phyloP scores from a whole-genome alignment of 192 early-diverging fungal genomes.

The Paraglomus occultum region DNA sequence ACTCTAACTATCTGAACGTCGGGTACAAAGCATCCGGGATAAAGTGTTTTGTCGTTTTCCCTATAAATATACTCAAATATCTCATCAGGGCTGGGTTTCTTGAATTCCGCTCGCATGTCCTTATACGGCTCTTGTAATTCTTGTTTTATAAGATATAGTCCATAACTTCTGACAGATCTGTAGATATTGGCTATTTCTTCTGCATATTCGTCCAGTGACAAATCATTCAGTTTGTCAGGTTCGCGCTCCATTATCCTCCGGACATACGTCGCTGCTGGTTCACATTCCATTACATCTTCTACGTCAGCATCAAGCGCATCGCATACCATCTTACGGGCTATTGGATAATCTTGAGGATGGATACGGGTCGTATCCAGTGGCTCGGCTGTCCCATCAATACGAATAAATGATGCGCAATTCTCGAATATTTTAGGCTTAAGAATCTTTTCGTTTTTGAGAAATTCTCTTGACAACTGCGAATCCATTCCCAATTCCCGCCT shows the following conservation, averaged over 20 bases:
- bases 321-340: slow-evolving; percentile 95
- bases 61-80: slow-evolving; percentile 85
- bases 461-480: slow-evolving; percentile 49
- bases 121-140: slow-evolving; percentile 82
- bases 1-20: slow-evolving; percentile 62
- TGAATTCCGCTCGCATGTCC: slow-evolving; percentile 68
- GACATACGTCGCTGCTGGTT: slow-evolving; percentile 76
- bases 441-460: slow-evolving; percentile 62
- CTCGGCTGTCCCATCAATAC: slow-evolving; percentile 72
- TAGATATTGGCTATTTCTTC: slow-evolving; percentile 72
- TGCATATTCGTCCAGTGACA: slow-evolving; percentile 90
- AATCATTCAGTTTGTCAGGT: slow-evolving; percentile 77
- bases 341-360: slow-evolving; percentile 92
- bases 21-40: slow-evolving; percentile 65
- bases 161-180: slow-evolving; percentile 76
- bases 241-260: slow-evolving; percentile 73
- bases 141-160: slow-evolving; percentile 80
- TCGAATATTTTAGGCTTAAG: slow-evolving; percentile 77
- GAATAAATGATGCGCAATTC: slow-evolving; percentile 92
- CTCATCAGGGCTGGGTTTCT: slow-evolving; percentile 51
- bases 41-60: slow-evolving; percentile 71
- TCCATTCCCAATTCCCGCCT: not conserved
- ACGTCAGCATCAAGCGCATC: slow-evolving; percentile 91
- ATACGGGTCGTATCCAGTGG: slow-evolving; percentile 93
- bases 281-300: slow-evolving; percentile 64